These are phyloP conservation scores for Silybum marianum DNA, from an alignment of 129 eudicot species.

Conservation along the genomic window DNA sequence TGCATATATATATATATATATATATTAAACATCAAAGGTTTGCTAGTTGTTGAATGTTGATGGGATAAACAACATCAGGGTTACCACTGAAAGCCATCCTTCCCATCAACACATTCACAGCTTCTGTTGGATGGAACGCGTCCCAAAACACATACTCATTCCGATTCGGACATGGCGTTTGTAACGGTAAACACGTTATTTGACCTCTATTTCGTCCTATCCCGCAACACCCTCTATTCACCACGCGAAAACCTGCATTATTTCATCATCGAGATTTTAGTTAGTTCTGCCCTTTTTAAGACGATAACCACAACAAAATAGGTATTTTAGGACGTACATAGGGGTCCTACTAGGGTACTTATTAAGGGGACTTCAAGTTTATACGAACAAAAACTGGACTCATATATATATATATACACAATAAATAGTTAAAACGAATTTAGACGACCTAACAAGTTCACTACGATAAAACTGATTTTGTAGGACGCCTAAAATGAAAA, in stretches of 20 bases:
- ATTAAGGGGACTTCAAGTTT: neutral
- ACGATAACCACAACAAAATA: neutral
- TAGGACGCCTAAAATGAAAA: too few relatives aligned
- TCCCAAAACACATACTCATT: conserved; percentile 86
- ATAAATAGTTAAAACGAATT: neutral
- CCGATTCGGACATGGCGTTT: conserved; percentile 72
- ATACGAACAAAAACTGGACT: neutral
- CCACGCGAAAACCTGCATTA: conserved; percentile 70
- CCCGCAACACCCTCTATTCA: conserved; percentile 84
- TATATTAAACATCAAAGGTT: conserved; percentile 36
- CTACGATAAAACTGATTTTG: too few relatives aligned
- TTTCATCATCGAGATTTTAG: neutral
- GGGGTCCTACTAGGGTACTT: too few relatives aligned
- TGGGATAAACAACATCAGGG: conserved; percentile 56
- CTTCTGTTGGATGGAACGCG: conserved; percentile 91
- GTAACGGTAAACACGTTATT: conserved; percentile 85
- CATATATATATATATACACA: too few relatives aligned
- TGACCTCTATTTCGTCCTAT: conserved; percentile 89
- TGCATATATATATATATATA: too few relatives aligned
- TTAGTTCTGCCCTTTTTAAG: neutral
- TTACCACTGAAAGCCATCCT: conserved; percentile 64
- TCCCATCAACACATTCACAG: conserved; percentile 80
- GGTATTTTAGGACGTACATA: neutral
- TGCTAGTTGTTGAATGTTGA: conserved; percentile 83
- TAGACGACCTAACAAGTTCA: neutral